Evolutionary conservation across 192 early-diverging fungal genomes (phyloP).

Genomic region (Phycomyces nitens): DNA sequence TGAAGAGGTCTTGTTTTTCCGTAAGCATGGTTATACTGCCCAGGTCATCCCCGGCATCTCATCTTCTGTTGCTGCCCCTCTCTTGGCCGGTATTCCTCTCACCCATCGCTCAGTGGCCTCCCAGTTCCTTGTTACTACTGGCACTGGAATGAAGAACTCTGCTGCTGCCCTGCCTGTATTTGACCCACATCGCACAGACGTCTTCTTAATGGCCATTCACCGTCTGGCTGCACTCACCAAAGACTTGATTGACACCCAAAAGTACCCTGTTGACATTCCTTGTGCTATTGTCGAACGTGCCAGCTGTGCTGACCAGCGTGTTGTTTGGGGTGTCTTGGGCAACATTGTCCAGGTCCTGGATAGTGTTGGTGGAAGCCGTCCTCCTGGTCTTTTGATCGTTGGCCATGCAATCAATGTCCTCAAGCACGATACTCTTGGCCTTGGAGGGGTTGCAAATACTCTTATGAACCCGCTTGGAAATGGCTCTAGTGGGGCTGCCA

Average conservation of each 20-base stretch:
- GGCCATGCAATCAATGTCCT: conserved; percentile 51
- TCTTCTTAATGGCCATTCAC: conserved; percentile 77
- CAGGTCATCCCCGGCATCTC: conserved; percentile 67
- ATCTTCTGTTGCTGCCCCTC: conserved; percentile 64
- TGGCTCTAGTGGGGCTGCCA: neutral
- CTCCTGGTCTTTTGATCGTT: conserved; percentile 78
- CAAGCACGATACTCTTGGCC: conserved; percentile 14
- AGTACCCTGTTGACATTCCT: conserved; percentile 69
- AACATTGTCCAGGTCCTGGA: conserved; percentile 64
- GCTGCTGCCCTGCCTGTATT: conserved; percentile 61
- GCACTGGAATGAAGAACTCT: conserved; percentile 62
- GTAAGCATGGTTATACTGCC: conserved; percentile 57
- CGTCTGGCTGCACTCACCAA: conserved; percentile 57
- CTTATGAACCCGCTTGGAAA: neutral
- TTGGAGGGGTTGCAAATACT: conserved; percentile 20
- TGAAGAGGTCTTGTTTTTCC: conserved; percentile 82
- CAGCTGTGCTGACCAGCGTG: conserved; percentile 71
- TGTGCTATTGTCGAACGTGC: conserved; percentile 84
- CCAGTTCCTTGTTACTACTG: conserved; percentile 69
- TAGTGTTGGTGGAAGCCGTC: conserved; percentile 56
- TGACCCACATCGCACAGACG: conserved; percentile 59
- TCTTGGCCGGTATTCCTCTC: conserved; percentile 65
- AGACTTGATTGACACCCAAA: conserved; percentile 48
- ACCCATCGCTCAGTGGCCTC: conserved; percentile 80
- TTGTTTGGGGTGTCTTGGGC: conserved; percentile 62